phyloP scores from a whole-genome alignment of 2,329 filamentous ascomycete genomes.

The Endocalyx cinctus region DNA sequence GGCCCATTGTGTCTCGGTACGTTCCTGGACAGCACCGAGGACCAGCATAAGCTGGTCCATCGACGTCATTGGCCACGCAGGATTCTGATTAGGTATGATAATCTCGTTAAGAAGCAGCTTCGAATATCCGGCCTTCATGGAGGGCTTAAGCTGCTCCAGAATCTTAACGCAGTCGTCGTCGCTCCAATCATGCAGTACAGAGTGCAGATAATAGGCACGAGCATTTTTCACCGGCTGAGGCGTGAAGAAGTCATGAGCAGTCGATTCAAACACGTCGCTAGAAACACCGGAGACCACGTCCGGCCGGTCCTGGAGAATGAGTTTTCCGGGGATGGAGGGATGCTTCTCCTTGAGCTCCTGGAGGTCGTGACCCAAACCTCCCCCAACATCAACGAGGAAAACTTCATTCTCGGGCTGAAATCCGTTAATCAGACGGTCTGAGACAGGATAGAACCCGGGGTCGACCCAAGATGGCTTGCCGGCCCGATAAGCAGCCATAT shows the following conservation, averaged over 20 bases:
- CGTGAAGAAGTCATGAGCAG: constrained; percentile 25
- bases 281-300: constrained; percentile 13
- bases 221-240: constrained; percentile 23
- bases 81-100: constrained; percentile 26
- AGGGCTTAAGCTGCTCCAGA: constrained; percentile 23
- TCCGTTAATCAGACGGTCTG: constrained; percentile 13
- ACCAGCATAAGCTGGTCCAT: constrained; percentile 23
- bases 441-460: constrained; percentile 21
- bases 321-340: constrained; percentile 24
- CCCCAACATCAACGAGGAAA: constrained; percentile 36
- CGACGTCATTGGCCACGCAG: constrained; percentile 17
- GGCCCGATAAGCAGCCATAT: constrained; percentile 33
- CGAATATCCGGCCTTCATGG: constrained; percentile 28
- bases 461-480: constrained; percentile 34
- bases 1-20: constrained; percentile 16
- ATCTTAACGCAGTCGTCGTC: constrained; percentile 30
- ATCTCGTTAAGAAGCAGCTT: constrained; percentile 38
- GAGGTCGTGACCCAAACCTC: constrained; percentile 35
- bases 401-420: constrained; percentile 20
- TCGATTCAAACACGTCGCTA: constrained; percentile 8
- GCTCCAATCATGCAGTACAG: constrained; percentile 33
- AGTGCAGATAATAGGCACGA: constrained; percentile 25
- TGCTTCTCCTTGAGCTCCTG: constrained; percentile 25
- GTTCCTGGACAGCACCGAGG: constrained; percentile 16
- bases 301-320: constrained; percentile 33